Base-by-base conservation (phyloP, 768 basidiomycete genomes). In the Leccinum fibrillosum region DNA sequence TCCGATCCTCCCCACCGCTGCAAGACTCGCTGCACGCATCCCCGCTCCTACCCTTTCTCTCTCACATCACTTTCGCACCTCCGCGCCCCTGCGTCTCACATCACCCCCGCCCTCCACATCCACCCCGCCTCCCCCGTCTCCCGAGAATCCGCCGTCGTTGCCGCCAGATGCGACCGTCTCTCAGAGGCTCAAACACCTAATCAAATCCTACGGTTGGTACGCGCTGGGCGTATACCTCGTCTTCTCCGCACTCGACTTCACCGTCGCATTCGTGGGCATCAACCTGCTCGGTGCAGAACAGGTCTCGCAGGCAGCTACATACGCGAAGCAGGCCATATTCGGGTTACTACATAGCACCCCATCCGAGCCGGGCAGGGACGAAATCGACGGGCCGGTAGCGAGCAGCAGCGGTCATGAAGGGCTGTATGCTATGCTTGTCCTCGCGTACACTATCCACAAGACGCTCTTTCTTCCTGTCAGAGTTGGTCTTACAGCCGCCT, bases 371-470 rank as follows among this genome's bases (percentile, higher is more conserved):
- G 88, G 86, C 4, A 73, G 77, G 34, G 86, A 89, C 49, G 89
- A 88, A 64, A 74, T 83, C 52, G 86, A 89, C 21, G 69, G 64
- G 55, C 66, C 75, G 12, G 69, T 69, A 3, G 61, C 72, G 35
- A 58, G 63, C 53, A 58, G 60, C 47, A 71, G 72, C 2, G 82
- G 86, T 2, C 81, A 85, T 8, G 89, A 91, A 69, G 86, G 91
- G 15, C 76, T 97, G 17, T 95, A 92, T 73, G 94, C 96, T 26
- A 95, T 97, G 86, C 74, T 97, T 26, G 84, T 92, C 0, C 77
- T 98, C 65, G 96, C 97, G 4, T 99, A 95, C 74, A 89, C 90
- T 19, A 84, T 99, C 53, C 97, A 99, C 82, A 99, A 99, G 77
- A 96, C 92, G 0, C 68, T 93, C 1, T 90, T 98, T 69, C 70